Base-by-base conservation (phyloP, 2,329 filamentous ascomycete genomes). In the Penicillium sp. region DNA sequence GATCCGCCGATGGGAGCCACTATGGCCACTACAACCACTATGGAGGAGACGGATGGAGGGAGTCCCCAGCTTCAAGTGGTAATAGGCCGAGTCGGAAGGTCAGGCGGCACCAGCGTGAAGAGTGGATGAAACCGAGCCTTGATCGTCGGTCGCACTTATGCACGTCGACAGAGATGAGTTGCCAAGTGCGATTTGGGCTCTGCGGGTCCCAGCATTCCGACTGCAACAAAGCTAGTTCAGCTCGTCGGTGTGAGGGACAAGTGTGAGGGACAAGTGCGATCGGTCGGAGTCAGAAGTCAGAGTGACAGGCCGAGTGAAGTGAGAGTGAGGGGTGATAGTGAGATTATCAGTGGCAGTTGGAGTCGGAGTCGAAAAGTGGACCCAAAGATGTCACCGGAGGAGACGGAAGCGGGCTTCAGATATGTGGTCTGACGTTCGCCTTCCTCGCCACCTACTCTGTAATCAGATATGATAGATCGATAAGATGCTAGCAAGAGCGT, bases 61-160 rank as follows among this genome's bases (percentile, higher is more conserved):
- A 41, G 36, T 38, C 37, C 32, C 45, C 44, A 46, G 37, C 44
- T 55, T 47, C 47, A 55, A 56, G 47, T 49, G 55, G 44, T 47
- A 53, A 40, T 13, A 39, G 38, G 42, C 29, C 43, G 40, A 37
- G 34, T 34, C 26, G 40, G 32, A 26, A 11, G 29, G 26, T 29
- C 20, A 20, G 41, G 27, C 20, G 13, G 32, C 7, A 43, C 13
- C 22, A 9, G 24, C 24, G 23, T 18, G 20, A 23, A 38, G 26
- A 20, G 18, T 36, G 35, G 35, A 43, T 38, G 37, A 50, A 51
- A 50, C 50, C 49, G 38, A 52, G 52, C 47, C 52, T 50, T 50
- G 61, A 64, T 62, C 59, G 55, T 57, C 61, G 59, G 57, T 56
- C 56, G 56, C 57, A 59, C 63, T 63, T 60, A 65, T 65, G 63